A percentile compares a stretch with the other conserved stretches of the same genome.
Evolutionary conservation across 257 asterid genomes (phyloP).

Genomic region (Sherardia arvensis): DNA sequence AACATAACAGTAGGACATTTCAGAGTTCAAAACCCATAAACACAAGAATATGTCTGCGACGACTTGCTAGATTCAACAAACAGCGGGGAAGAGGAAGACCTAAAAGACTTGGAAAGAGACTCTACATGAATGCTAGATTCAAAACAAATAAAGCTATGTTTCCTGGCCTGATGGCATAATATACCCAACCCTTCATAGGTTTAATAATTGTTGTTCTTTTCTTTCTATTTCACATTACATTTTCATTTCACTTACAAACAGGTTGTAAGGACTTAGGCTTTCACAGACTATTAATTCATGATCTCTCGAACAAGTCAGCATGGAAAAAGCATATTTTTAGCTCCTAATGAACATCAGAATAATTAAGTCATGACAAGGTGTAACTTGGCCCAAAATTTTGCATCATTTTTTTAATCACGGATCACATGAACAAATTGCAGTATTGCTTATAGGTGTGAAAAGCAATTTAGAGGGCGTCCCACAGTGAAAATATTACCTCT

Average conservation of each 20-base stretch:
- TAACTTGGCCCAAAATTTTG: not conserved
- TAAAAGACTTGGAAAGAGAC: not conserved
- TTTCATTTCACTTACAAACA: not conserved
- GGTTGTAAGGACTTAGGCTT: not conserved
- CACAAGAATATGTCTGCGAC: not conserved
- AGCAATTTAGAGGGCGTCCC: not conserved
- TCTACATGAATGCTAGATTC: too few species aligned
- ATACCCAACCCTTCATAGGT: not conserved
- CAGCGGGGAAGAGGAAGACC: not conserved
- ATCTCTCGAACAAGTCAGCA: not conserved
- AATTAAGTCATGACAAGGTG: too few species aligned
- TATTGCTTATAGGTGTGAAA: not conserved
- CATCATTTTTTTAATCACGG: not conserved
- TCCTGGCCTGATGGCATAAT: not conserved
- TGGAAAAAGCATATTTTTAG: not conserved
- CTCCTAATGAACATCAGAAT: not conserved
- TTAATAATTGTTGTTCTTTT: not conserved
- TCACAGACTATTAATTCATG: not conserved
- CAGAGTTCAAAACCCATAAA: not conserved
- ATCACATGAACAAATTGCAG: not conserved
- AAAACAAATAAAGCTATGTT: not conserved
- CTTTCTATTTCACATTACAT: not conserved
- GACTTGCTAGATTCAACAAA: too few species aligned
- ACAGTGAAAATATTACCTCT: slow-evolving; percentile 43
- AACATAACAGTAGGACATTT: not conserved